Percentiles rank a stretch among this genome's conserved stretches.
These are phyloP conservation scores for Carex myosuroides DNA, from an alignment of 176 grass and related monocot species.

Conservation along the genomic window DNA sequence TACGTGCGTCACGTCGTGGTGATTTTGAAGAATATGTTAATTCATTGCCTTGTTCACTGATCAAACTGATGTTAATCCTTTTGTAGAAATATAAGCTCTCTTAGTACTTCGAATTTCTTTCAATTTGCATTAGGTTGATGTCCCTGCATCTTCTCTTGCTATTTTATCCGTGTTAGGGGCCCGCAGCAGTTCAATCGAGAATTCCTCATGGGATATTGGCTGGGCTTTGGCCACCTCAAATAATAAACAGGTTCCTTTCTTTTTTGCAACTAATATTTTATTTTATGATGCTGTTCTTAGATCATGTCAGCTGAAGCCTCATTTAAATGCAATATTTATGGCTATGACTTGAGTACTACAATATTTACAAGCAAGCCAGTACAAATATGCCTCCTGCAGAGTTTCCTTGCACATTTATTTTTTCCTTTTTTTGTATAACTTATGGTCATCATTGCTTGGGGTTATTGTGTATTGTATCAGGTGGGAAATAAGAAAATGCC, in stretches of 20 bases:
- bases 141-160: conserved; percentile 53
- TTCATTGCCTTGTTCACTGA: background rate
- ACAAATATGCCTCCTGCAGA: background rate
- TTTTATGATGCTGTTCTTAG: background rate
- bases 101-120: conserved; percentile 1
- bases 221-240: conserved; percentile 49
- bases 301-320: background rate
- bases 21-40: background rate
- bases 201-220: conserved; percentile 69
- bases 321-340: background rate
- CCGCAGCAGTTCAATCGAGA: conserved; percentile 35
- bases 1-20: background rate
- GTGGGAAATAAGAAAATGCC: conserved; percentile 37
- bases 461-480: conserved; percentile 31
- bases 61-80: background rate
- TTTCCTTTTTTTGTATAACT: background rate
- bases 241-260: conserved; percentile 45
- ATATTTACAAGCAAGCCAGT: background rate
- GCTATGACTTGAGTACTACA: background rate
- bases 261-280: background rate
- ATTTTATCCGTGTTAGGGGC: conserved; percentile 55
- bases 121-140: conserved; percentile 65
- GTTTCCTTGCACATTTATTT: background rate
- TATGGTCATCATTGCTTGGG: background rate
- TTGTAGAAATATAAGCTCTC: conserved; percentile 2